phyloP scores from a whole-genome alignment of 73 alveolate genomes.

The Stentor coeruleus region DNA sequence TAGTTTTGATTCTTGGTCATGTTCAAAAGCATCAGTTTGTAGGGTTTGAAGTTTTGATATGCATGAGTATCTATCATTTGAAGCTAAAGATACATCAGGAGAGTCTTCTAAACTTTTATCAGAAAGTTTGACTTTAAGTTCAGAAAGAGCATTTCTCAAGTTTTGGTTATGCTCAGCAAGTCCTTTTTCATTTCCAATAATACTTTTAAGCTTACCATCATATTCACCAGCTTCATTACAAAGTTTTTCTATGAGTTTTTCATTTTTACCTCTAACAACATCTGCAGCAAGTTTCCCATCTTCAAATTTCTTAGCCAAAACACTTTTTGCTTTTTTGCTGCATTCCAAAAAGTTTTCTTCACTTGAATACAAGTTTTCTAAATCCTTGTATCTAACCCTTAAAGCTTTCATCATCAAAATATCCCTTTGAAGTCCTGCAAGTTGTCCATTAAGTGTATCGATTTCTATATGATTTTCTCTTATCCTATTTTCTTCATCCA shows the following conservation, averaged over 20 bases:
- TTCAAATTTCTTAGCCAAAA: too few species aligned
- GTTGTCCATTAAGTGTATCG: not conserved
- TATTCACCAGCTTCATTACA: not conserved
- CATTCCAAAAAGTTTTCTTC: too few species aligned
- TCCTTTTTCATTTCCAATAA: not conserved
- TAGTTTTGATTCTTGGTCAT: not conserved
- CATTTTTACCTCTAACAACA: too few species aligned
- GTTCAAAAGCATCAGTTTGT: not conserved
- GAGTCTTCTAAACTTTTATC: not conserved
- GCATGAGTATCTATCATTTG: not conserved
- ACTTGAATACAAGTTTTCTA: too few species aligned
- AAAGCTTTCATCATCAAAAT: not conserved
- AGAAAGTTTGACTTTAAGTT: not conserved
- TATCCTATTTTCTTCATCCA: not conserved
- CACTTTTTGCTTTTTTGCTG: too few species aligned
- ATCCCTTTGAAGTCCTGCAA: constrained; percentile 10
- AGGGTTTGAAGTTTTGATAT: not conserved
- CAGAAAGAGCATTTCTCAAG: not conserved
- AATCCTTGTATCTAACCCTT: not conserved
- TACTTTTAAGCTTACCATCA: not conserved
- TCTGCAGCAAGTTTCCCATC: too few species aligned
- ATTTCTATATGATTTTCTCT: not conserved
- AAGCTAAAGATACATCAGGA: not conserved
- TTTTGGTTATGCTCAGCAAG: not conserved
- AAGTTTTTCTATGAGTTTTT: too few species aligned